A percentile compares a stretch with the other conserved stretches of the same genome.
Evolutionary conservation across 176 grass and related monocot genomes (phyloP).

Genomic region (Areca catechu): DNA sequence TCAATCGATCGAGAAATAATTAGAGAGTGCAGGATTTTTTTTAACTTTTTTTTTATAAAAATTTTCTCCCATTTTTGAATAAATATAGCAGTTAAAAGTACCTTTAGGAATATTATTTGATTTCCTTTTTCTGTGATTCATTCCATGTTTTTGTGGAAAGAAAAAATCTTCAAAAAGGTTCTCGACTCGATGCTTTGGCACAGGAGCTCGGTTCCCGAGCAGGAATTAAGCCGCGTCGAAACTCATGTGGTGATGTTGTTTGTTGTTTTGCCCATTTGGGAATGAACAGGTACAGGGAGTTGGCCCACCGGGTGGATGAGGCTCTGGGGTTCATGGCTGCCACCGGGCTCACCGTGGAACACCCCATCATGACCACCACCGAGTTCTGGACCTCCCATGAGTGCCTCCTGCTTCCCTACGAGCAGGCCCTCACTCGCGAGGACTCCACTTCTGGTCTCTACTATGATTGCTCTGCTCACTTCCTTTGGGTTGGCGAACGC

Average conservation of each 20-base stretch:
- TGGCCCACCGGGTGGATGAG: slow-evolving; percentile 81
- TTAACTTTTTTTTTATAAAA: too few species aligned
- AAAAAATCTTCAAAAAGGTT: too few species aligned
- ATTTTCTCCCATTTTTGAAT: too few species aligned
- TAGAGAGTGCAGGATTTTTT: too few species aligned
- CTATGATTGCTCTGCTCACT: slow-evolving; percentile 90
- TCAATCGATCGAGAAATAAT: too few species aligned
- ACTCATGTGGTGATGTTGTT: background rate
- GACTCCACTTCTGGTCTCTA: slow-evolving; percentile 72
- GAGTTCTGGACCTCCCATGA: slow-evolving; percentile 96
- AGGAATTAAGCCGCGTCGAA: background rate
- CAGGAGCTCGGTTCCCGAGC: too few species aligned
- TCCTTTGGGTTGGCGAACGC: slow-evolving; percentile 83
- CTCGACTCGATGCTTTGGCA: too few species aligned
- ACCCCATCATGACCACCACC: slow-evolving; percentile 79
- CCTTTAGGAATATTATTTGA: too few species aligned
- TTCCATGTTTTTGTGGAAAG: too few species aligned
- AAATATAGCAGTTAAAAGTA: too few species aligned
- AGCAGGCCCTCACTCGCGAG: slow-evolving; percentile 72
- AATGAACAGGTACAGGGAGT: slow-evolving; percentile 65
- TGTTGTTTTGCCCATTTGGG: slow-evolving; percentile 15
- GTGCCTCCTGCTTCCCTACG: slow-evolving; percentile 85
- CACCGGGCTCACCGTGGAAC: slow-evolving; percentile 65
- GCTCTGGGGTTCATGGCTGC: slow-evolving; percentile 91
- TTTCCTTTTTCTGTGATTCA: too few species aligned